Percentiles rank a stretch among this genome's conserved stretches.
Evolutionary conservation across 768 basidiomycete species (phyloP).

Genomic region (Rhizopogon salebrosus): DNA sequence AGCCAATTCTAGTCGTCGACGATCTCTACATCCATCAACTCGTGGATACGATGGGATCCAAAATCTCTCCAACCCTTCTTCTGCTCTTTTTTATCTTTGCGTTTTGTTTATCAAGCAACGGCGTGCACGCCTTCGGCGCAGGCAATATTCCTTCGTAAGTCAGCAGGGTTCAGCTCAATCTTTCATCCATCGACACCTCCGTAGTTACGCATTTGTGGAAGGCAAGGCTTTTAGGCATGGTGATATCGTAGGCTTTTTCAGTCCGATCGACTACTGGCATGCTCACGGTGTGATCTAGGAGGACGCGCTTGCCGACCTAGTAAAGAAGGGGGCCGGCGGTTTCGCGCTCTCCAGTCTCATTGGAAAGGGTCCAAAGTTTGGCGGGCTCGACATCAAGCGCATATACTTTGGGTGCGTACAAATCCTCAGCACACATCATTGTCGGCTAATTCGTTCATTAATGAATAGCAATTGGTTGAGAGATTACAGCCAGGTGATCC

Average conservation of each 20-base stretch:
- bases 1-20: not conserved
- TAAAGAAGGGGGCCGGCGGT: constrained; percentile 51
- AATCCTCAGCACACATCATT: not conserved
- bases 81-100: constrained; percentile 47
- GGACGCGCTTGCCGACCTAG: constrained; percentile 56
- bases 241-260: constrained; percentile 59
- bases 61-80: constrained; percentile 27
- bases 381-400: constrained; percentile 75
- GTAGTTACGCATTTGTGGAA: constrained; percentile 79
- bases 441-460: not conserved
- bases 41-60: constrained; percentile 12
- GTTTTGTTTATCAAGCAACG: constrained; percentile 50
- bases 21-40: constrained; percentile 1
- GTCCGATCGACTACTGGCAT: constrained; percentile 1
- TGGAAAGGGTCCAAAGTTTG: constrained; percentile 63
- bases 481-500: constrained; percentile 71
- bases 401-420: constrained; percentile 69
- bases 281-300: constrained; percentile 42
- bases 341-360: constrained; percentile 57
- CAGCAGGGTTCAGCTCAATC: not conserved
- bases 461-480: constrained; percentile 73
- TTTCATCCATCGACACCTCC: not conserved
- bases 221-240: constrained; percentile 85
- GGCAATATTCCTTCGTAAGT: constrained; percentile 79
- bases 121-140: constrained; percentile 72